A percentile compares a stretch with the other conserved stretches of the same genome.
These are phyloP conservation scores for Scleroderma bovista DNA, from an alignment of 768 basidiomycete species.

Conservation along the genomic window DNA sequence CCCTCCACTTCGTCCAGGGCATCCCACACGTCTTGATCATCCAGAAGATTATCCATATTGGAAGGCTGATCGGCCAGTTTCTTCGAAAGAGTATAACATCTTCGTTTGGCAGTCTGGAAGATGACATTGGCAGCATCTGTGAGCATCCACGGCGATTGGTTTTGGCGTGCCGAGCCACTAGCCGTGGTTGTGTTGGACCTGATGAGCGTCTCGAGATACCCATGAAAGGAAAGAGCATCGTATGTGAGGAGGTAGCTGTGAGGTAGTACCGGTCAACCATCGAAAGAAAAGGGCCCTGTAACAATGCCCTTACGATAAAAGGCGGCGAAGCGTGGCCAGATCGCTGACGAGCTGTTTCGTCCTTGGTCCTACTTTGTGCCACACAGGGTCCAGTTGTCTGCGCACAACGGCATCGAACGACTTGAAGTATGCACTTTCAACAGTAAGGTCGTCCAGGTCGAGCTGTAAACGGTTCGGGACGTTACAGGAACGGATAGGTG, in stretches of 20 bases:
- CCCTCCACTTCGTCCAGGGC: conserved; percentile 52
- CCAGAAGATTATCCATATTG: conserved; percentile 38
- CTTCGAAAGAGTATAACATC: conserved; percentile 64
- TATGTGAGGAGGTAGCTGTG: conserved; percentile 73
- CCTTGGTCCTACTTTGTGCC: conserved; percentile 93
- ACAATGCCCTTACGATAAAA: conserved; percentile 58
- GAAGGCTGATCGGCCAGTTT: conserved; percentile 18
- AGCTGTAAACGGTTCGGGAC: conserved; percentile 45
- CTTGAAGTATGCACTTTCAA: conserved; percentile 91
- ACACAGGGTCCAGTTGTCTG: conserved; percentile 84
- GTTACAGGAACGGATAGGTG: neutral
- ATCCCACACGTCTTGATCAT: conserved; percentile 74
- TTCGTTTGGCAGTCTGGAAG: conserved; percentile 69
- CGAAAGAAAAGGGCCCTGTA: neutral
- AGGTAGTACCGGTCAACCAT: neutral
- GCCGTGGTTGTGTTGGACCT: conserved; percentile 49
- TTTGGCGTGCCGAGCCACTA: conserved; percentile 51
- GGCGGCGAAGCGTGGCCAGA: conserved; percentile 74
- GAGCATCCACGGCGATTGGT: conserved; percentile 85
- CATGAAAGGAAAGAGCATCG: conserved; percentile 85
- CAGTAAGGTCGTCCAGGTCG: conserved; percentile 87
- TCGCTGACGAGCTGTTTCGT: conserved; percentile 91
- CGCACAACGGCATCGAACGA: conserved; percentile 89
- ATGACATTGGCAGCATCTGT: conserved; percentile 89
- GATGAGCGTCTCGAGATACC: conserved; percentile 84